phyloP scores from a whole-genome alignment of 2,329 filamentous ascomycete species.

The Talaromyces sp. region DNA sequence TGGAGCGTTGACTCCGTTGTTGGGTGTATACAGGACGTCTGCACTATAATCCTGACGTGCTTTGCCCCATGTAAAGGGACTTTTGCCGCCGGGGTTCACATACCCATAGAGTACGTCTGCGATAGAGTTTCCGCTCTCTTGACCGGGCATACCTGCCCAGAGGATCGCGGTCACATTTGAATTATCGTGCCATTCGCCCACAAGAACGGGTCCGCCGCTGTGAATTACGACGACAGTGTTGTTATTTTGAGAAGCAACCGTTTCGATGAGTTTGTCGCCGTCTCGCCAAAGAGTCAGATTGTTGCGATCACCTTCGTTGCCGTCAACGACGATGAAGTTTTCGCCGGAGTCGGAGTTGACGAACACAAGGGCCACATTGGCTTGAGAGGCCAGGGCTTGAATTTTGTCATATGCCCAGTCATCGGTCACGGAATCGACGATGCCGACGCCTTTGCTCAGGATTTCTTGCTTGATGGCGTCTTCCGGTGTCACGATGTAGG shows the following conservation, averaged over 20 bases:
- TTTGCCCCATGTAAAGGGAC: conserved; percentile 59
- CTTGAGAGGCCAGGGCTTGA: conserved; percentile 48
- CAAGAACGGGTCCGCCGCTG: conserved; percentile 72
- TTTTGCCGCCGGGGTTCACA: conserved; percentile 60
- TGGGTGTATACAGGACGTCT: conserved; percentile 55
- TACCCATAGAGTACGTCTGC: conserved; percentile 70
- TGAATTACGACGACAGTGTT: conserved; percentile 94
- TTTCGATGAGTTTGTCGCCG: conserved; percentile 76
- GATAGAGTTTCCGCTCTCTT: conserved; percentile 72
- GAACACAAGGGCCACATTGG: conserved; percentile 67
- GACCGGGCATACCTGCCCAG: conserved; percentile 70
- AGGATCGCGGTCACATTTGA: conserved; percentile 71
- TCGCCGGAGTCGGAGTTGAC: conserved; percentile 85
- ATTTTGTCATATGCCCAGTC: conserved; percentile 56
- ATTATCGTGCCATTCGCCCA: conserved; percentile 60
- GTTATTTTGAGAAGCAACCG: conserved; percentile 70
- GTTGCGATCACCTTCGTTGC: conserved; percentile 81
- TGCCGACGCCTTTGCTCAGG: conserved; percentile 63
- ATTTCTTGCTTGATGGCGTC: conserved; percentile 65
- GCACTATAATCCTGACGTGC: conserved; percentile 55
- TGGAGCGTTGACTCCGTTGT: conserved; percentile 54
- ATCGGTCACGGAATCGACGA: conserved; percentile 56
- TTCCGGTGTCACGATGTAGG: conserved; percentile 61
- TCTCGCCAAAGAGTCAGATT: conserved; percentile 87
- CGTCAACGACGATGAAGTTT: conserved; percentile 77